Evolutionary conservation across 2,329 filamentous ascomycete species (phyloP).

Genomic region (Stemphylium lycopersici): DNA sequence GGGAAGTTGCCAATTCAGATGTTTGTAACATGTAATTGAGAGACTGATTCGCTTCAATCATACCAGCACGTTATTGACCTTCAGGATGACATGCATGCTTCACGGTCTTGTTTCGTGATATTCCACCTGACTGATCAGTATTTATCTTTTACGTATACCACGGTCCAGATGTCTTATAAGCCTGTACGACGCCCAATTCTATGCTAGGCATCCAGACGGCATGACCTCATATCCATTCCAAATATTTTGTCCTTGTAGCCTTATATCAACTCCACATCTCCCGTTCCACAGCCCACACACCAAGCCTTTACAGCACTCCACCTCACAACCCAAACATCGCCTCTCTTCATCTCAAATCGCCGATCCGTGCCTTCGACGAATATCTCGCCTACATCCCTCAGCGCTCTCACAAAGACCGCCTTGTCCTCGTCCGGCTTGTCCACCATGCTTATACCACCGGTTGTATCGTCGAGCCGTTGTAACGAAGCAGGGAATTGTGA

Average conservation of each 20-base stretch:
- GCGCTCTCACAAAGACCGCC: constrained; percentile 81
- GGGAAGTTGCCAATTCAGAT: too few relatives aligned
- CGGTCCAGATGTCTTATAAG: too few relatives aligned
- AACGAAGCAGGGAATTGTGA: constrained; percentile 77
- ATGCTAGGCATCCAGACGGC: too few relatives aligned
- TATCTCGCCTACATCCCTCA: constrained; percentile 65
- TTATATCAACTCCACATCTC: constrained; percentile 70
- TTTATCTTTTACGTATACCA: too few relatives aligned
- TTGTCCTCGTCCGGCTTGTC: constrained; percentile 81
- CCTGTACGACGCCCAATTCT: too few relatives aligned
- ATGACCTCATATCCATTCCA: too few relatives aligned
- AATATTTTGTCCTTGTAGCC: background rate
- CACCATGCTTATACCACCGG: constrained; percentile 90
- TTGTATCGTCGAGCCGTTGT: constrained; percentile 87
- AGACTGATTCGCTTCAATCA: too few relatives aligned
- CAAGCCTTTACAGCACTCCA: constrained; percentile 67
- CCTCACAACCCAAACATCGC: constrained; percentile 63
- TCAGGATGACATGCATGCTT: too few relatives aligned
- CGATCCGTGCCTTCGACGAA: constrained; percentile 66
- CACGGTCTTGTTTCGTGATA: too few relatives aligned
- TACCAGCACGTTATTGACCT: too few relatives aligned
- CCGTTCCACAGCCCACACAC: constrained; percentile 64
- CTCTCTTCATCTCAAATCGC: constrained; percentile 53
- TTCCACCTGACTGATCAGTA: too few relatives aligned
- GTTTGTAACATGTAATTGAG: too few relatives aligned